phyloP scores from a whole-genome alignment of 2,329 filamentous ascomycete species.

The Fusarium incarnatum region DNA sequence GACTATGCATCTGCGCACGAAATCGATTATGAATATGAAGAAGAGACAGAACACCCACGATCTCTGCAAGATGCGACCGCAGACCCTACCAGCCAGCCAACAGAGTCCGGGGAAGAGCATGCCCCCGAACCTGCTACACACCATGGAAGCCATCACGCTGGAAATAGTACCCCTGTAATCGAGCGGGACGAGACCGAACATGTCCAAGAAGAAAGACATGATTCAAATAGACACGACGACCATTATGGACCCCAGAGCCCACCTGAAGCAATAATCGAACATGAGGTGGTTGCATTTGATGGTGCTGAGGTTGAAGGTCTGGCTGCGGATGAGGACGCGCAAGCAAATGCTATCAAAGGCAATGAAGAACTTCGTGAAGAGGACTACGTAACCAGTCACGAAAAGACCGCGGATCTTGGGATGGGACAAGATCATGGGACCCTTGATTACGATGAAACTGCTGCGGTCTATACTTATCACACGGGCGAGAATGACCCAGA shows the following conservation, averaged over 20 bases:
- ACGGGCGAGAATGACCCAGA: slow-evolving; percentile 8
- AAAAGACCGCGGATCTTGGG: slow-evolving; percentile 4
- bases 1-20: slow-evolving; percentile 41
- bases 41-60: slow-evolving; percentile 33
- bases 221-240: slow-evolving; percentile 26
- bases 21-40: slow-evolving; percentile 49
- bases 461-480: slow-evolving; percentile 14
- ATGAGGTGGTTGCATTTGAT: slow-evolving; percentile 1
- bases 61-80: slow-evolving; percentile 4
- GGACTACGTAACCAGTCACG: slow-evolving; percentile 8
- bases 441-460: slow-evolving; percentile 1
- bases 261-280: slow-evolving; percentile 9
- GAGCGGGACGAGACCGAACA: slow-evolving; percentile 8
- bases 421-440: slow-evolving; percentile 2
- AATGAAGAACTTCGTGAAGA: slow-evolving; percentile 12
- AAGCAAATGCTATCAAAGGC: slow-evolving; percentile 27
- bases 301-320: slow-evolving; percentile 17
- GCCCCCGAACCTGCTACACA: neutral
- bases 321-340: slow-evolving; percentile 8
- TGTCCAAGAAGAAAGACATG: slow-evolving; percentile 31
- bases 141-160: neutral
- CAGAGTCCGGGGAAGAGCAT: neutral
- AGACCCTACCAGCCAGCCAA: slow-evolving; percentile 20
- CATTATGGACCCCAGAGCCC: slow-evolving; percentile 20
- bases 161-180: neutral